Conservation (phyloP, 1,139 yeast species). For the Zygosaccharomyces pseudobailii region DNA sequence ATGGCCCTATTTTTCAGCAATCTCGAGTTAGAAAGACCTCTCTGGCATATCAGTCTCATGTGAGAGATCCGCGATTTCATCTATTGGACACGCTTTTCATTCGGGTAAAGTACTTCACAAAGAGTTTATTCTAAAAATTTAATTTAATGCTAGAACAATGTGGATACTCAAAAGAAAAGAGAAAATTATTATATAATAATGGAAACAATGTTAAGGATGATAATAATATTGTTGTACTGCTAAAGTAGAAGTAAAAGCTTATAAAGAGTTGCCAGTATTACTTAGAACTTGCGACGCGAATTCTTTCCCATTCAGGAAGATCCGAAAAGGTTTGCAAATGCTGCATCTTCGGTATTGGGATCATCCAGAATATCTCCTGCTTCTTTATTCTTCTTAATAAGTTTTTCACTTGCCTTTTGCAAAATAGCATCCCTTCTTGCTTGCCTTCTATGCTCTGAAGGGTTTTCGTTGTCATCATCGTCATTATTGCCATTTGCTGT, state of each 20-base stretch:
- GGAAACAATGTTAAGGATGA: background rate
- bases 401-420: slow-evolving; percentile 35
- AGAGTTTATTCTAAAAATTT: too few species aligned
- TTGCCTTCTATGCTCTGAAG: slow-evolving; percentile 37
- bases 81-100: background rate
- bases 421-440: slow-evolving; percentile 40
- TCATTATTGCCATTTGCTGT: slow-evolving; percentile 38
- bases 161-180: too few species aligned
- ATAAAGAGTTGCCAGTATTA: background rate
- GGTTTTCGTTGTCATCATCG: slow-evolving; percentile 32
- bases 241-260: background rate
- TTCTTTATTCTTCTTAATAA: slow-evolving; percentile 50
- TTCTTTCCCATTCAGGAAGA: background rate
- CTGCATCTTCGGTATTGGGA: slow-evolving; percentile 60
- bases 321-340: slow-evolving; percentile 52
- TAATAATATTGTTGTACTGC: background rate
- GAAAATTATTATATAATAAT: background rate
- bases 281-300: background rate
- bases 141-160: too few species aligned
- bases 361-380: slow-evolving; percentile 60
- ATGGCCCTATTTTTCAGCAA: background rate
- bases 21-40: slow-evolving; percentile 1
- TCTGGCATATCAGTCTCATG: background rate
- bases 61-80: background rate
- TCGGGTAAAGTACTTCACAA: background rate